A percentile compares a stretch with the other conserved stretches of the same genome.
Evolutionary conservation across 2,329 filamentous ascomycete species (phyloP).

Genomic region (Fusarium staphyleae): DNA sequence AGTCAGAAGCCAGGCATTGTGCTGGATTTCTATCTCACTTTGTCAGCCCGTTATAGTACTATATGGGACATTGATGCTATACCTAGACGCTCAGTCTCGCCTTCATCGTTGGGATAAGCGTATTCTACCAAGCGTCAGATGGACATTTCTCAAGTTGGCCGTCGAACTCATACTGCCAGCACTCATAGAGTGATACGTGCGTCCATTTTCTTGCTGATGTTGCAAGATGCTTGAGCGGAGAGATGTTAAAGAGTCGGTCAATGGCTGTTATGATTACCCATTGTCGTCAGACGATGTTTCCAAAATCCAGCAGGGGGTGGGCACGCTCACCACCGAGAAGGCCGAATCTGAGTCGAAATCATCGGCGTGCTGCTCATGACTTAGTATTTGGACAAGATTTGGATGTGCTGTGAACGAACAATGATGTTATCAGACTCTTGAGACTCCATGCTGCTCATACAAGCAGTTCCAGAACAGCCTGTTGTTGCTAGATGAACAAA

Average conservation of each 20-base stretch:
- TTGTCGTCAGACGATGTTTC: not conserved
- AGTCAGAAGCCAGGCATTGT: slow-evolving; percentile 6
- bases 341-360: not conserved
- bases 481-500: too few species aligned
- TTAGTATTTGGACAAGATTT: not conserved
- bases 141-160: not conserved
- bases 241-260: slow-evolving; percentile 8
- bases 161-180: slow-evolving; percentile 1
- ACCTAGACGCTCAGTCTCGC: slow-evolving; percentile 13
- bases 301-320: not conserved
- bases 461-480: too few species aligned
- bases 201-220: slow-evolving; percentile 8
- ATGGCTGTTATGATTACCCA: not conserved
- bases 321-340: not conserved
- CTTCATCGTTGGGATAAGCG: slow-evolving; percentile 1
- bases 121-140: not conserved
- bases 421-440: not conserved
- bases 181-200: slow-evolving; percentile 8
- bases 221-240: slow-evolving; percentile 5
- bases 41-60: too few species aligned
- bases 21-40: slow-evolving; percentile 2
- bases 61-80: not conserved
- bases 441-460: not conserved
- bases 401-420: not conserved
- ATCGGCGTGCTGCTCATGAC: not conserved